Conservation (phyloP, 176 grass and related monocot species). For the Musa acuminata region DNA sequence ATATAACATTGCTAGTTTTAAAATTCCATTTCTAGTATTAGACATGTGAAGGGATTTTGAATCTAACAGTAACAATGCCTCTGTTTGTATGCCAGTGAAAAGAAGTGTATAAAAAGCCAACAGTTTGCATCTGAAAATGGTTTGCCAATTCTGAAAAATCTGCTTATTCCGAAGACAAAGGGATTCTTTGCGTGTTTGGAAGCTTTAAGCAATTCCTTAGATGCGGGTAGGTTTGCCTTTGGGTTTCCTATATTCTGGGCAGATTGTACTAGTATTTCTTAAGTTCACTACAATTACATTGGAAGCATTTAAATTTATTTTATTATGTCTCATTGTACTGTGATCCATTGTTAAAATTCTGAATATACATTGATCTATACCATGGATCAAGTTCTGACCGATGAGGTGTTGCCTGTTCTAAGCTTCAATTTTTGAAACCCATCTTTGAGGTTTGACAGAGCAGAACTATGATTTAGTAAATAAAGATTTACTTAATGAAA, state of each 20-base stretch:
- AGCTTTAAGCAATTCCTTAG: conserved; percentile 48
- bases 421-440: background rate
- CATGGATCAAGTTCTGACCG: background rate
- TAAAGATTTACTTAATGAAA: too few species aligned
- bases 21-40: background rate
- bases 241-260: too few species aligned
- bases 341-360: background rate
- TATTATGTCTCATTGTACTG: background rate
- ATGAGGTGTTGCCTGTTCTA: background rate
- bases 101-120: conserved; percentile 90
- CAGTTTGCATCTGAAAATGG: conserved; percentile 61
- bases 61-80: background rate
- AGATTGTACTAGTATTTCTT: too few species aligned
- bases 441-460: too few species aligned
- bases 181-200: conserved; percentile 78
- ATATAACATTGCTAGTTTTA: background rate
- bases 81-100: conserved; percentile 45
- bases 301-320: background rate
- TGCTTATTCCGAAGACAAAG: conserved; percentile 84
- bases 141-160: conserved; percentile 82
- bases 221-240: conserved; percentile 31
- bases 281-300: background rate
- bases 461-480: too few species aligned
- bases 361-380: too few species aligned
- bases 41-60: background rate